Percentiles rank a stretch among this genome's conserved stretches.
phyloP scores from a whole-genome alignment of 352 stramenopile genomes.

The Blastocystis sp. region DNA sequence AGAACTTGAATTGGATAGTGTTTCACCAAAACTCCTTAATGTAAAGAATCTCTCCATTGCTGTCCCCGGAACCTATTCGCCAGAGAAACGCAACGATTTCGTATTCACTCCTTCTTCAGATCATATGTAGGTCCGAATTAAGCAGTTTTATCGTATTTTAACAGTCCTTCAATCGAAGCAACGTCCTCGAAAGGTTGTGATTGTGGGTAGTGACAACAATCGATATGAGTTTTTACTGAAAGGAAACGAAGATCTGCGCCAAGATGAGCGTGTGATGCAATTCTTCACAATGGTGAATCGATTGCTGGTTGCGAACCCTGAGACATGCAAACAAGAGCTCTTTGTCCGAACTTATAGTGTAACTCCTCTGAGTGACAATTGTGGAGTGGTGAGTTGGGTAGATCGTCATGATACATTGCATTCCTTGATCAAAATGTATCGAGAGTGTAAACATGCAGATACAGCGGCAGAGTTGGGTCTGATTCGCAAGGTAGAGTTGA shows the following conservation, averaged over 20 bases:
- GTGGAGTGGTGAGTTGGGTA: conserved; percentile 94
- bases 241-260: conserved; percentile 95
- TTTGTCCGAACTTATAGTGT: conserved; percentile 93
- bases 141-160: conserved; percentile 85
- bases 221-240: conserved; percentile 99
- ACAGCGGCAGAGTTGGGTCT: conserved; percentile 6
- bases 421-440: conserved; percentile 89
- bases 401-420: conserved; percentile 96
- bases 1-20: conserved; percentile 89
- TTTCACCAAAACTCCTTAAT: conserved; percentile 86
- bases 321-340: conserved; percentile 92
- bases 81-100: conserved; percentile 47
- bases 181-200: conserved; percentile 90
- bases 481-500: conserved; percentile 35
- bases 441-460: conserved; percentile 74
- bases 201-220: conserved; percentile 90
- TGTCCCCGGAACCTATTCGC: conserved; percentile 87
- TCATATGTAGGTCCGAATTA: conserved; percentile 80
- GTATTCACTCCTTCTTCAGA: conserved; percentile 71
- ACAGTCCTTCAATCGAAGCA: conserved; percentile 96
- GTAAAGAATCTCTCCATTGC: conserved; percentile 88
- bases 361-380: conserved; percentile 95
- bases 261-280: conserved; percentile 99
- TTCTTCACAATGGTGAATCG: conserved; percentile 99
- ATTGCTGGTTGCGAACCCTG: conserved; percentile 89